Evolutionary conservation across 257 asterid species (phyloP), one percentile per base, ranked within the genome.

Genomic region (Misopates orontium): DNA sequence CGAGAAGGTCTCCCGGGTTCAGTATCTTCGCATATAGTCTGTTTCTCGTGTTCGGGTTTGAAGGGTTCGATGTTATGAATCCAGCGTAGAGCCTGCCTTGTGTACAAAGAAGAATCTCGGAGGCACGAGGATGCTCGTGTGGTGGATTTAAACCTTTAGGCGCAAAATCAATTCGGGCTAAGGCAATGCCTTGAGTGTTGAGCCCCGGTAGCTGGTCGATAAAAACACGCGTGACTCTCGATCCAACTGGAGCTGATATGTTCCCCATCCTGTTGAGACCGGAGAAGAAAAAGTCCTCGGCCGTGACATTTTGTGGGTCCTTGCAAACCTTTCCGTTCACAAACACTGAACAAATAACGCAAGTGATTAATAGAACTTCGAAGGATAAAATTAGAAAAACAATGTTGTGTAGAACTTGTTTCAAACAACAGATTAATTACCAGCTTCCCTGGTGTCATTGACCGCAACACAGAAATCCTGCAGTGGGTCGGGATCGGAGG

Each of bases 391-490:
- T 2, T 36, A 9, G 42, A 36, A 1, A 36, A 36, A 8, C 36
- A 36, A 36, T 4, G 8, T 36, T 5, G 42, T 36, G 3, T 28
- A 28, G 16, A 50, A 50, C 18, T 50, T 18, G 24, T 50, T 50
- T 50, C 18, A 11, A 21, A 21, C 18, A 13, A 21, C 17, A 12
- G 24, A 51, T 19, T 28, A 32, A 32, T 54, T 64, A 72, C 77
- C 77, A 20, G 53, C 36, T 36, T 56, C 56, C 6, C 51, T n/a
- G 23, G 65, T 19, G 18, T 57, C 72, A 14, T 57, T 52, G 22
- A 72, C 77, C 1, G 68, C 77, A 49, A 72, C 72, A 15, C 72
- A 72, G 13, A 72, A 72, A 50, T 72, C 77, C 17, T 72, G 77
- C 50, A 72, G 47, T 0, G 72, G 72, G 47, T 40, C 68, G 6